Percentiles rank a stretch among this genome's conserved stretches.
Evolutionary conservation across 345 rosid genomes (phyloP).

Genomic region (Lumnitzera littorea): DNA sequence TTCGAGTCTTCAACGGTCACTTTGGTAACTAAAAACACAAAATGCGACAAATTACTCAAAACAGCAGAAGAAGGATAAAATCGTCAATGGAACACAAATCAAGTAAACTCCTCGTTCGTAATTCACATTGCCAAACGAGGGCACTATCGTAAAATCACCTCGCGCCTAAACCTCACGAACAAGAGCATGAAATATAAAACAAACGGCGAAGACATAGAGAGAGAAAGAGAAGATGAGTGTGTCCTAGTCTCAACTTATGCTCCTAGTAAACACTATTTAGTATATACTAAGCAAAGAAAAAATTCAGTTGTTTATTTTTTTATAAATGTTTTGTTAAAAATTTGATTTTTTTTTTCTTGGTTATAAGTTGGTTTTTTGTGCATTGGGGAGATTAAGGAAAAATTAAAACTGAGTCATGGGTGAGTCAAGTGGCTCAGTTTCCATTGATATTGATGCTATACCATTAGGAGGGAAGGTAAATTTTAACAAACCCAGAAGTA

Average conservation of each 20-base stretch:
- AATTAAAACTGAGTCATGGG: conserved; percentile 24
- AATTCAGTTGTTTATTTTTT: too few species aligned
- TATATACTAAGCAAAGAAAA: too few species aligned
- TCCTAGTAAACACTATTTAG: too few species aligned
- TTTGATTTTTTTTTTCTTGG: too few species aligned
- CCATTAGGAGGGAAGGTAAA: conserved; percentile 49
- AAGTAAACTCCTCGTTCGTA: neutral
- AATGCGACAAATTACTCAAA: conserved; percentile 6
- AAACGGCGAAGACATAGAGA: neutral
- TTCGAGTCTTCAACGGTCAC: too few species aligned
- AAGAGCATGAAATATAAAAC: neutral
- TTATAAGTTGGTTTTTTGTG: too few species aligned
- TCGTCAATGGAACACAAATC: conserved; percentile 1
- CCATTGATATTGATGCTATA: conserved; percentile 34
- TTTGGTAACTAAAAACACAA: too few species aligned
- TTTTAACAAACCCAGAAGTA: neutral
- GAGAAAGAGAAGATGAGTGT: neutral
- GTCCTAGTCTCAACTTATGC: too few species aligned
- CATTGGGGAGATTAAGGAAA: neutral
- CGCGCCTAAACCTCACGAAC: neutral
- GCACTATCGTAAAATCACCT: neutral
- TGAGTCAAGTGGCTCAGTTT: conserved; percentile 44
- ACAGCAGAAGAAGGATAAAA: neutral
- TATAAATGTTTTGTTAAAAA: too few species aligned
- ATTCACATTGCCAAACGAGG: conserved; percentile 1